Evolutionary conservation across 768 basidiomycete species (phyloP).

Genomic region (Boletellus ananas): DNA sequence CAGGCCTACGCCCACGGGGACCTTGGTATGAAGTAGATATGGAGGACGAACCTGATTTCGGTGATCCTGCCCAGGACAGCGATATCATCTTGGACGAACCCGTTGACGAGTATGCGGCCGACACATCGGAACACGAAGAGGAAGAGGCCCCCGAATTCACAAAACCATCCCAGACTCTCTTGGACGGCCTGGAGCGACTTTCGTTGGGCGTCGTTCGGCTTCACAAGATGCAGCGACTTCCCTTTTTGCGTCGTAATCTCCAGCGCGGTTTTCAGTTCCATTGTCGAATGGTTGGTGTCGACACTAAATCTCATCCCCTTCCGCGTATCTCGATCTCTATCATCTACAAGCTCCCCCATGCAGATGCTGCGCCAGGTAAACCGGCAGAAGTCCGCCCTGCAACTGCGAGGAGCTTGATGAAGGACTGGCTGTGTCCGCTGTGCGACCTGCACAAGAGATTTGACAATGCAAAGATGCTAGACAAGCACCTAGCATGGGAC

Average conservation of each 20-base stretch:
- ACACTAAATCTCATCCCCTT: conserved; percentile 22
- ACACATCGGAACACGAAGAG: conserved; percentile 11
- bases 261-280: conserved; percentile 43
- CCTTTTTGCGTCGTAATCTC: conserved; percentile 55
- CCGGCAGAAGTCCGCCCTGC: conserved; percentile 8
- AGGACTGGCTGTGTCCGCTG: conserved; percentile 49
- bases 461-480: conserved; percentile 39
- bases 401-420: conserved; percentile 25
- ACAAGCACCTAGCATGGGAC: conserved; percentile 47
- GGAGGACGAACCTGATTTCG: background rate
- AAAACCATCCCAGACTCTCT: conserved; percentile 33
- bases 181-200: conserved; percentile 34
- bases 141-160: conserved; percentile 5
- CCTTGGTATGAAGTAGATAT: background rate
- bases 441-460: conserved; percentile 47
- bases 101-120: background rate
- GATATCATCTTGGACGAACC: conserved; percentile 3
- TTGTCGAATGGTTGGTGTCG: conserved; percentile 39
- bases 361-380: conserved; percentile 3
- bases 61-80: conserved; percentile 1
- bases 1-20: background rate
- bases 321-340: conserved; percentile 22
- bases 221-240: conserved; percentile 40
- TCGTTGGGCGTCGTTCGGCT: conserved; percentile 33
- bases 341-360: conserved; percentile 18